phyloP scores from a whole-genome alignment of 2,329 filamentous ascomycete genomes.

The Byssoonygena ceratinophila region DNA sequence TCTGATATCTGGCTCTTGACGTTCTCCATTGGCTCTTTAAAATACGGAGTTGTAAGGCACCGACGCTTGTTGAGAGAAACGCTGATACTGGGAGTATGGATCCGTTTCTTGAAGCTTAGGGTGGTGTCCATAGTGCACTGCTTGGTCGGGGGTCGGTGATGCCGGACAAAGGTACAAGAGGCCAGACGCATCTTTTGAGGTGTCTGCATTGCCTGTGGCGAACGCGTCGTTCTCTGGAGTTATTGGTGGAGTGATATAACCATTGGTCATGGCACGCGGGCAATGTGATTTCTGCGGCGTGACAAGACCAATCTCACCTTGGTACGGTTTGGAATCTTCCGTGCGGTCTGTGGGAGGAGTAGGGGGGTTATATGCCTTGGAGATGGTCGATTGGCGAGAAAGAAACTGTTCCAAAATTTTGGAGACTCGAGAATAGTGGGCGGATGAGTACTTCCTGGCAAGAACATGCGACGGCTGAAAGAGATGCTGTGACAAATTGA shows the following conservation, averaged over 20 bases:
- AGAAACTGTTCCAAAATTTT: conserved; percentile 57
- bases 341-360: conserved; percentile 33
- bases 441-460: conserved; percentile 56
- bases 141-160: conserved; percentile 30
- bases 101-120: conserved; percentile 29
- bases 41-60: conserved; percentile 26
- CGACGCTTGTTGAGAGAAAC: conserved; percentile 26
- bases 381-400: conserved; percentile 49
- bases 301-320: conserved; percentile 33
- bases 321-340: conserved; percentile 33
- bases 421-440: conserved; percentile 55
- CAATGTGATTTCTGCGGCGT: conserved; percentile 35
- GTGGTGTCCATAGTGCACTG: conserved; percentile 30
- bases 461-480: conserved; percentile 58
- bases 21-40: conserved; percentile 3
- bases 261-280: conserved; percentile 29
- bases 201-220: conserved; percentile 27
- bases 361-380: conserved; percentile 34
- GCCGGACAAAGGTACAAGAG: conserved; percentile 26
- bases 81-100: conserved; percentile 27
- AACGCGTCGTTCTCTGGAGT: conserved; percentile 38
- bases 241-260: conserved; percentile 40
- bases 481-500: conserved; percentile 54
- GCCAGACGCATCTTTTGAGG: conserved; percentile 22
- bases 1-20: background rate